phyloP scores from a whole-genome alignment of 352 stramenopile species.

The Aphanomyces stellatus region DNA sequence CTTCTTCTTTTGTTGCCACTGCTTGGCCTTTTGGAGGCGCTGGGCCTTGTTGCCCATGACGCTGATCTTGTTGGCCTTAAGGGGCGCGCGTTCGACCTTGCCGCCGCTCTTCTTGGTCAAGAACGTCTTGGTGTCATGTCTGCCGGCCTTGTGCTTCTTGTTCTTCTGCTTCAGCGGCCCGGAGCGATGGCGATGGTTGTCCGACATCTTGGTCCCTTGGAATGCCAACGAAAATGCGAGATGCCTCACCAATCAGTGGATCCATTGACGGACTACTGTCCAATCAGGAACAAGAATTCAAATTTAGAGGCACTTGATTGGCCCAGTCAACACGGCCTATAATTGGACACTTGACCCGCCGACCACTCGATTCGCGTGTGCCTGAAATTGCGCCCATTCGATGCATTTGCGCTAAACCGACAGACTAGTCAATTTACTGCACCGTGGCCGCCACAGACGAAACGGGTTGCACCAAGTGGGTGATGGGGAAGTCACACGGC shows the following conservation, averaged over 20 bases:
- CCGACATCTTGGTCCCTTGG: not conserved
- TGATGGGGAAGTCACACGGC: no score
- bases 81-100: conserved; percentile 49
- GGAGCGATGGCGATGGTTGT: conserved; percentile 68
- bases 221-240: no score
- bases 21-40: conserved; percentile 76
- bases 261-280: not conserved
- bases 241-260: not conserved
- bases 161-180: conserved; percentile 87
- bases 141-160: conserved; percentile 87
- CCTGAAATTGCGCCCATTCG: not conserved
- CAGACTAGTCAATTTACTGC: no score
- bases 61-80: conserved; percentile 37
- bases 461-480: no score
- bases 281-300: not conserved
- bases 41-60: conserved; percentile 59
- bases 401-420: no score
- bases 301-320: not conserved
- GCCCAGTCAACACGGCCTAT: not conserved
- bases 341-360: not conserved
- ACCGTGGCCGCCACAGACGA: no score
- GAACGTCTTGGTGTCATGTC: conserved; percentile 76
- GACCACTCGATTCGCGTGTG: not conserved
- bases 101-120: conserved; percentile 54
- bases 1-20: conserved; percentile 75